Evolutionary conservation across 2,329 filamentous ascomycete species (phyloP).

Genomic region (Cryphonectria nitschkei): DNA sequence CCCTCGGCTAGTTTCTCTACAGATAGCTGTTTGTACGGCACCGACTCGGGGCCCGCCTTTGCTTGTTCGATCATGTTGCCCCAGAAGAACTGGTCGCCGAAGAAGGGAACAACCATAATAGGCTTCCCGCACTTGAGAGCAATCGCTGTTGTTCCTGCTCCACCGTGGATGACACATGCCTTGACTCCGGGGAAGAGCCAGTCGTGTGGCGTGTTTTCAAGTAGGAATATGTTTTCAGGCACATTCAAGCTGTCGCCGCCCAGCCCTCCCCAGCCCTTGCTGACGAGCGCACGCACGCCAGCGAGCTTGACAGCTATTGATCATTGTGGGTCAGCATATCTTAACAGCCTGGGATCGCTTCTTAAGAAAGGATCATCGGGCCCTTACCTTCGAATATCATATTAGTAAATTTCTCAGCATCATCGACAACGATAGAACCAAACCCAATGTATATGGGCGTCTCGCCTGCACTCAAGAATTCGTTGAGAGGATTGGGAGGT

Average conservation of each 20-base stretch:
- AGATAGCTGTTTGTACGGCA: conserved; percentile 70
- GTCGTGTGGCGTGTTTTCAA: conserved; percentile 76
- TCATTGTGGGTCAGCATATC: neutral
- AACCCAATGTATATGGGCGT: conserved; percentile 76
- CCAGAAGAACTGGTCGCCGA: conserved; percentile 82
- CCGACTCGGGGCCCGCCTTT: conserved; percentile 66
- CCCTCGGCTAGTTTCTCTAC: conserved; percentile 69
- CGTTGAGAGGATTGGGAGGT: conserved; percentile 57
- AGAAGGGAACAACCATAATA: conserved; percentile 79
- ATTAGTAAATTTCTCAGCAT: conserved; percentile 68
- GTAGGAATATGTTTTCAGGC: conserved; percentile 69
- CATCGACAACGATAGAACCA: conserved; percentile 75
- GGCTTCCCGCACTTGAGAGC: conserved; percentile 72
- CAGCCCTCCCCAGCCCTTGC: conserved; percentile 76
- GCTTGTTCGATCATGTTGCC: conserved; percentile 68
- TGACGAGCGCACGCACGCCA: conserved; percentile 72
- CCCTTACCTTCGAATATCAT: conserved; percentile 63
- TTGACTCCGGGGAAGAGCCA: conserved; percentile 73
- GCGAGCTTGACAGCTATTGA: conserved; percentile 59
- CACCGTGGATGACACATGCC: conserved; percentile 76
- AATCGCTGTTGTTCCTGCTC: conserved; percentile 76
- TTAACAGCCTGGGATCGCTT: neutral
- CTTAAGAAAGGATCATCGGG: neutral
- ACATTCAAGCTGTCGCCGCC: conserved; percentile 55
- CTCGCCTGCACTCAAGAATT: conserved; percentile 60